A percentile compares a stretch with the other conserved stretches of the same genome.
Evolutionary conservation across 1,284 basidiomycete species (phyloP).

Genomic region (Coniferiporia weirii): DNA sequence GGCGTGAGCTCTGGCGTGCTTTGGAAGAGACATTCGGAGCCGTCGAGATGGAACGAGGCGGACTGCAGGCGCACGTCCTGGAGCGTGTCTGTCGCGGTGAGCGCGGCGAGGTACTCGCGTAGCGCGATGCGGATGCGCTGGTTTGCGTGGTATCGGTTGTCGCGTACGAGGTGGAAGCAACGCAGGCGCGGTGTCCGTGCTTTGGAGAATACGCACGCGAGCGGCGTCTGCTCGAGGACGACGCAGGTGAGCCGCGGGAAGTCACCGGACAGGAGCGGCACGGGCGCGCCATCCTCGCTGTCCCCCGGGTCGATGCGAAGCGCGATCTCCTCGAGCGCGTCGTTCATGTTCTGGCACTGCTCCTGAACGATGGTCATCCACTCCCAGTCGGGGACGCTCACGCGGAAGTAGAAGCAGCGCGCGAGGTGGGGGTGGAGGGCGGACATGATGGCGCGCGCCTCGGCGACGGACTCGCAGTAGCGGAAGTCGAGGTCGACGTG

Average conservation of each 20-base stretch:
- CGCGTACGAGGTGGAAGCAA: conserved; percentile 26
- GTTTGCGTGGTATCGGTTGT: conserved; percentile 26
- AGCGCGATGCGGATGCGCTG: conserved; percentile 27
- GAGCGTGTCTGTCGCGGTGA: conserved; percentile 24
- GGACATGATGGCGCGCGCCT: conserved; percentile 26
- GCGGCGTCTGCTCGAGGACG: conserved; percentile 29
- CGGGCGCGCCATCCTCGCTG: conserved; percentile 25
- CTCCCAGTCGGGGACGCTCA: conserved; percentile 28
- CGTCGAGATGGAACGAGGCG: conserved; percentile 27
- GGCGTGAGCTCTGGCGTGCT: conserved; percentile 20
- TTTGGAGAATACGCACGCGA: conserved; percentile 23
- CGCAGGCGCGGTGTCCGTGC: conserved; percentile 27
- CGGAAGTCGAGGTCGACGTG: conserved; percentile 29
- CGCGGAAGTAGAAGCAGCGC: conserved; percentile 29
- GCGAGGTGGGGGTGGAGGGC: conserved; percentile 27
- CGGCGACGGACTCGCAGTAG: conserved; percentile 24
- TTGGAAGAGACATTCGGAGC: conserved; percentile 26
- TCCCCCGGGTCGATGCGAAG: conserved; percentile 28
- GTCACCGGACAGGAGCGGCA: conserved; percentile 24
- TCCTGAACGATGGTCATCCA: conserved; percentile 27
- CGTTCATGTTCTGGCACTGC: conserved; percentile 23
- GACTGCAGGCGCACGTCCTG: conserved; percentile 28
- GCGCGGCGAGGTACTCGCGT: conserved; percentile 25
- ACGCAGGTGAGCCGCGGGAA: conserved; percentile 27
- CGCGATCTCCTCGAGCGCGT: conserved; percentile 27